Percentiles rank a stretch among this genome's conserved stretches.
Conservation (phyloP, 2,329 filamentous ascomycete genomes). For the Colletotrichum shisoi region DNA sequence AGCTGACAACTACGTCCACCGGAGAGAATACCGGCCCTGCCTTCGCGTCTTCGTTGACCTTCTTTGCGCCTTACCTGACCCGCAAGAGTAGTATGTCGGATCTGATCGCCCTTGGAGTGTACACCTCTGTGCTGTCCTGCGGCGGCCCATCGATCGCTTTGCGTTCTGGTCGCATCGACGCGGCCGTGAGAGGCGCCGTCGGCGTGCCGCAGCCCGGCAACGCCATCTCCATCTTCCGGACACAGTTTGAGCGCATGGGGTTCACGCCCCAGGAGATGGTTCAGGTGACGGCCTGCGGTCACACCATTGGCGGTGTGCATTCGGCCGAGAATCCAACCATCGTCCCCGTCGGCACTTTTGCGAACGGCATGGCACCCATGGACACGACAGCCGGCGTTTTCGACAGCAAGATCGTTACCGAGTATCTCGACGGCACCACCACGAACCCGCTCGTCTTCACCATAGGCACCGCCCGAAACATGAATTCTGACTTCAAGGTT, state of each 20-base stretch:
- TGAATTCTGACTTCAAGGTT: slow-evolving; percentile 64
- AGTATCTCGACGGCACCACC: slow-evolving; percentile 64
- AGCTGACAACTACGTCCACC: slow-evolving; percentile 52
- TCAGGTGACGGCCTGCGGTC: slow-evolving; percentile 66
- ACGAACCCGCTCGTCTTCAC: slow-evolving; percentile 65
- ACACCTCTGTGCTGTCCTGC: slow-evolving; percentile 66
- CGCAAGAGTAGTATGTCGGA: slow-evolving; percentile 63
- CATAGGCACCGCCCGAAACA: slow-evolving; percentile 53
- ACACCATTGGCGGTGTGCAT: slow-evolving; percentile 69
- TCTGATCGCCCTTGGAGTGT: slow-evolving; percentile 65
- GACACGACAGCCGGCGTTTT: slow-evolving; percentile 60
- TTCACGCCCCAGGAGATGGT: slow-evolving; percentile 67
- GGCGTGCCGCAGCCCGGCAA: slow-evolving; percentile 68
- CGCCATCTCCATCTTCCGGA: slow-evolving; percentile 58
- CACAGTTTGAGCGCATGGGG: slow-evolving; percentile 66
- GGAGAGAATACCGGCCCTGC: slow-evolving; percentile 66
- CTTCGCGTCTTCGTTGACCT: slow-evolving; percentile 61
- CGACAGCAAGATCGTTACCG: slow-evolving; percentile 65
- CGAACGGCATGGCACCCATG: slow-evolving; percentile 56
- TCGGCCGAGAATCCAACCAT: slow-evolving; percentile 61
- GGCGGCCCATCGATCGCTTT: slow-evolving; percentile 65
- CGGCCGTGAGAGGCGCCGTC: slow-evolving; percentile 54
- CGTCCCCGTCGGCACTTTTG: slow-evolving; percentile 54
- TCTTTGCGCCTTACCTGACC: slow-evolving; percentile 63
- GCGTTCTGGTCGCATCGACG: slow-evolving; percentile 63